Base-by-base conservation (phyloP, 2,329 filamentous ascomycete genomes). In the Coniochaeta prunicola region DNA sequence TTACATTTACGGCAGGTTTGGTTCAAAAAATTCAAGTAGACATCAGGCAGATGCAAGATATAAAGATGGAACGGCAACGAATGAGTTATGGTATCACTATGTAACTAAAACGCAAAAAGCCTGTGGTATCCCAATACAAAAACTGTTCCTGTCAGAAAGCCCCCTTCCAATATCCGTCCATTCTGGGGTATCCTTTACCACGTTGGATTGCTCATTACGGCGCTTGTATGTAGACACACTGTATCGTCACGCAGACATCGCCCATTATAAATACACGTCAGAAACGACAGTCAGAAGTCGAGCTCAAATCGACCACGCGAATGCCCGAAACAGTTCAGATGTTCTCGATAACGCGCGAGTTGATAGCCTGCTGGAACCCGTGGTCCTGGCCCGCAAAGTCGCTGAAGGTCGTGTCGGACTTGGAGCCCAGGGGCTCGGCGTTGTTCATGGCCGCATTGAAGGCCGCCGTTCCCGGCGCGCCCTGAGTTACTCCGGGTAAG, bases 261-360 rank as follows among this genome's bases (percentile, higher is more conserved):
- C 12, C 30, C 17, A 53, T 31, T 53, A 53, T 15, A 31, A 31
- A 28, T 33, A n/a, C 26, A 30, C 19, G 24, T 33, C n/a, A 31
- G 17, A 28, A 33, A 53, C 8, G 50, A 53, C 50, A 28, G 48
- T 19, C 50, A 17, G 21, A 4, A 31, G 21, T 17, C 28, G 50
- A 31, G 19, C 26, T 19, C 26, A 53, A 19, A 17, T 10, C 17
- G 17, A 28, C 28, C 15, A n/a, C 19, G 26, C 50, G 26, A 21
- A 9, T 12, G 15, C 17, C 33, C 50, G n/a, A 5, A n/a, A n/a
- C 1, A 53, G 50, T 38, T 82, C 80, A 96, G 73, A 97, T 93
- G 75, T 92, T 88, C 80, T 97, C 90, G 64, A 96, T 81, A 40
- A 96, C 80, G 60, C 85, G 84, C 57, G 92, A 85, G 71, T 94